These are phyloP conservation scores for Zea luxurians DNA, from an alignment of 176 grass and related monocot species.

Conservation along the genomic window DNA sequence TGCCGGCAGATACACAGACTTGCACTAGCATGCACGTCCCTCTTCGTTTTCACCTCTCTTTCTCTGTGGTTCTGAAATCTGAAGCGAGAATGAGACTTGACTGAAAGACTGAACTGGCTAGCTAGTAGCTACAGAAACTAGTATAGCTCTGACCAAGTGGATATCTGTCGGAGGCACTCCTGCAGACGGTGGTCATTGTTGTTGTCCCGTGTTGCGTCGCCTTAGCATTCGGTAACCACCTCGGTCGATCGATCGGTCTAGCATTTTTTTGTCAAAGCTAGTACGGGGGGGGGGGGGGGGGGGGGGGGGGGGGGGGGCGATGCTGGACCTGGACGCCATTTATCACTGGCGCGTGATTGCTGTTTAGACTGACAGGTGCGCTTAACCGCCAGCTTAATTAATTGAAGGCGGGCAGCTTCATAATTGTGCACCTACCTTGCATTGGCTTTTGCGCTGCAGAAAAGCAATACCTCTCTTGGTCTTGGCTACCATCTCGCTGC, in stretches of 20 bases:
- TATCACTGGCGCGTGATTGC: conserved; percentile 19
- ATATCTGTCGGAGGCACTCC: neutral
- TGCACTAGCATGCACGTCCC: neutral
- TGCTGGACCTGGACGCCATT: neutral
- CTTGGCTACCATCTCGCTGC: neutral
- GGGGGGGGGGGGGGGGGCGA: neutral
- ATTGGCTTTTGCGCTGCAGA: conserved; percentile 11
- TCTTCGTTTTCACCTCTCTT: conserved; percentile 4
- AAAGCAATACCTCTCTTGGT: conserved; percentile 1
- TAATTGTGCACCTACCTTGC: conserved; percentile 43
- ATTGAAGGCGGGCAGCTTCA: conserved; percentile 17
- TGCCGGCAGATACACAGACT: neutral
- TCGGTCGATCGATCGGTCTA: neutral
- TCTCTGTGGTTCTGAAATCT: neutral
- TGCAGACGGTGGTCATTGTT: neutral
- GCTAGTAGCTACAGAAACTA: too few relatives aligned
- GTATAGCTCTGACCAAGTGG: neutral
- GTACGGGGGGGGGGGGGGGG: neutral
- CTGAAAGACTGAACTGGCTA: neutral
- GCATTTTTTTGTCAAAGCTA: conserved; percentile 16
- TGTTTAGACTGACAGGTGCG: conserved; percentile 35
- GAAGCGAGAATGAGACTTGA: neutral
- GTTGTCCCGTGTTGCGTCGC: neutral
- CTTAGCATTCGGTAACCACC: conserved; percentile 19
- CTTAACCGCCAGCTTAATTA: conserved; percentile 48